A percentile compares a stretch with the other conserved stretches of the same genome.
Evolutionary conservation across 768 basidiomycete species (phyloP).

Genomic region (Filobasidium wieringae): DNA sequence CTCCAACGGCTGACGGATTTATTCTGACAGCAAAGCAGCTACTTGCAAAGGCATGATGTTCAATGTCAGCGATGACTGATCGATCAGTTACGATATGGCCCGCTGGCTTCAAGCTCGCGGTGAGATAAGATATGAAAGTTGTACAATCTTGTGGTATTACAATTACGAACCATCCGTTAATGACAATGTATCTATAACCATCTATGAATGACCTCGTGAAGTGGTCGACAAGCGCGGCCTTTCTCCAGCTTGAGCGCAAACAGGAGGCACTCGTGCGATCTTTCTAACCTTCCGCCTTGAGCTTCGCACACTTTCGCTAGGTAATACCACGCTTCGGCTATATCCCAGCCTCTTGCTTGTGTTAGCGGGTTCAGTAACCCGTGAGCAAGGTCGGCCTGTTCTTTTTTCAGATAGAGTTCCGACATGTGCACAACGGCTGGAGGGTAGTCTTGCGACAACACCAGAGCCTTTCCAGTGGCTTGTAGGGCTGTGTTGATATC

Average conservation of each 20-base stretch:
- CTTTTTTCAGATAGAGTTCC: constrained; percentile 54
- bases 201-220: constrained; percentile 26
- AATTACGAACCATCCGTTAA: neutral
- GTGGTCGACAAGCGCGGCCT: constrained; percentile 34
- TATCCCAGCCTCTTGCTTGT: constrained; percentile 64
- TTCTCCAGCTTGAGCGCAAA: constrained; percentile 50
- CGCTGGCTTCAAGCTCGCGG: too few species aligned
- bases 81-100: neutral
- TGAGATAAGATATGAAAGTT: too few species aligned
- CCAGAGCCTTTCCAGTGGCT: constrained; percentile 76
- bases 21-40: neutral
- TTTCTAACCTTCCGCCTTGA: constrained; percentile 54
- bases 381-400: constrained; percentile 67
- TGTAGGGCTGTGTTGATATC: constrained; percentile 52
- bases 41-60: constrained; percentile 1
- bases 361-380: constrained; percentile 66
- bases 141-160: too few species aligned
- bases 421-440: constrained; percentile 67
- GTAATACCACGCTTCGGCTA: constrained; percentile 89
- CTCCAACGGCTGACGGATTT: neutral
- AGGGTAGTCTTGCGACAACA: constrained; percentile 67
- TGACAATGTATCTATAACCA: constrained; percentile 21
- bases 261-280: constrained; percentile 61
- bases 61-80: neutral
- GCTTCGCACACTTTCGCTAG: constrained; percentile 67